These are phyloP conservation scores for Barbarea vulgaris DNA, from an alignment of 345 rosid species.

Conservation along the genomic window DNA sequence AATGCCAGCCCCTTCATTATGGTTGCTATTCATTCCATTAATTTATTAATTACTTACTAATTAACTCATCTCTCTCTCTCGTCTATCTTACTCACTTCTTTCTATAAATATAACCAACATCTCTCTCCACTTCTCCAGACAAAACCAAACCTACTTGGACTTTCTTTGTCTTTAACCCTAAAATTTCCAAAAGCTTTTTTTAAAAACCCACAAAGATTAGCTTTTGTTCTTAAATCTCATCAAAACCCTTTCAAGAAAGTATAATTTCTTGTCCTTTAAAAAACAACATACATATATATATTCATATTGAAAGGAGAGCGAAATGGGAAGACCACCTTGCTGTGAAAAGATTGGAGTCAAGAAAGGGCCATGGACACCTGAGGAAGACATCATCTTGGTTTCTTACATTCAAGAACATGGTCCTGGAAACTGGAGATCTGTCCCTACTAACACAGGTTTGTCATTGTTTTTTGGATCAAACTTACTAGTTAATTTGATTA, in stretches of 20 bases:
- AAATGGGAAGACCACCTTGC: slow-evolving; percentile 97
- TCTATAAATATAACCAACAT: slow-evolving; percentile 46
- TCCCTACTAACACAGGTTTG: slow-evolving; percentile 82
- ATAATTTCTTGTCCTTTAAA: neutral
- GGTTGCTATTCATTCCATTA: slow-evolving; percentile 43
- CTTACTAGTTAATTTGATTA: neutral
- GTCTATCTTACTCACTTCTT: slow-evolving; percentile 21
- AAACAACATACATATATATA: neutral
- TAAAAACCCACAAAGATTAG: neutral
- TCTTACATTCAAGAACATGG: slow-evolving; percentile 96
- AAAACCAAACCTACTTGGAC: slow-evolving; percentile 22
- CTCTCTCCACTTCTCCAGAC: slow-evolving; percentile 42
- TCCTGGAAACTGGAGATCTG: slow-evolving; percentile 97
- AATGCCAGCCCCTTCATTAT: slow-evolving; percentile 40
- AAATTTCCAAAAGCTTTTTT: neutral
- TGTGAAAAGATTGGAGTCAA: slow-evolving; percentile 89
- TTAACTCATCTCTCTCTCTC: slow-evolving; percentile 24
- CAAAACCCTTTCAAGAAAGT: neutral
- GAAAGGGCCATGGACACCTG: slow-evolving; percentile 99
- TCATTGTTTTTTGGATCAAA: slow-evolving; percentile 1
- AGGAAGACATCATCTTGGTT: slow-evolving; percentile 92
- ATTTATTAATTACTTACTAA: slow-evolving; percentile 32
- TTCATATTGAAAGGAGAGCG: slow-evolving; percentile 3
- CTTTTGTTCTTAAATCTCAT: neutral
- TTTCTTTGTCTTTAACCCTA: slow-evolving; percentile 26